Percentiles rank a stretch among this genome's conserved stretches.
Evolutionary conservation across 75 land plant species (phyloP).

Genomic region (Ceratopteris richardii): DNA sequence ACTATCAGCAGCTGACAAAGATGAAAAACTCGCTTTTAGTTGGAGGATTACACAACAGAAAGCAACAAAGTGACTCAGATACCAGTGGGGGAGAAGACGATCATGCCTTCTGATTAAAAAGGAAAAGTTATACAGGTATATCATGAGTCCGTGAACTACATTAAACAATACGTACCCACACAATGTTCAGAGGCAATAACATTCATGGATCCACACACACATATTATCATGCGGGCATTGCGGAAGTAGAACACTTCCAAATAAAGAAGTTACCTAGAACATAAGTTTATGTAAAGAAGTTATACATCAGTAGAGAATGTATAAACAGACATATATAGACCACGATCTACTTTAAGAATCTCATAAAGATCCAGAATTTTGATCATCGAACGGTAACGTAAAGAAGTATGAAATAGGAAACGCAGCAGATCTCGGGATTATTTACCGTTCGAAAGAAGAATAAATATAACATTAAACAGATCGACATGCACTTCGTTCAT

Average conservation of each 20-base stretch:
- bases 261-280: not conserved
- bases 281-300: not conserved
- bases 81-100: not conserved
- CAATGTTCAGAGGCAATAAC: no score
- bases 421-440: no score
- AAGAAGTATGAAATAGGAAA: not conserved
- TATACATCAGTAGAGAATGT: not conserved
- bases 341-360: not conserved
- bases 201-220: no score
- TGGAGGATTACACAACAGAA: not conserved
- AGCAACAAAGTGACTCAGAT: not conserved
- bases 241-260: no score
- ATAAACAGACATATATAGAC: not conserved
- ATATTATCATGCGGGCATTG: no score
- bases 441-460: no score
- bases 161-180: no score
- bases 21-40: no score
- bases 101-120: not conserved
- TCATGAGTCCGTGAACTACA: no score
- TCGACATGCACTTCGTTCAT: no score
- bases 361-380: not conserved
- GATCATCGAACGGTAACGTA: not conserved
- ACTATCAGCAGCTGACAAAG: constrained; percentile 36
- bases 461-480: not conserved
- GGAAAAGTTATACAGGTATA: not conserved